Base-by-base conservation (phyloP, 1,139 yeast species). In the Debaryomycetaceae sp. region DNA sequence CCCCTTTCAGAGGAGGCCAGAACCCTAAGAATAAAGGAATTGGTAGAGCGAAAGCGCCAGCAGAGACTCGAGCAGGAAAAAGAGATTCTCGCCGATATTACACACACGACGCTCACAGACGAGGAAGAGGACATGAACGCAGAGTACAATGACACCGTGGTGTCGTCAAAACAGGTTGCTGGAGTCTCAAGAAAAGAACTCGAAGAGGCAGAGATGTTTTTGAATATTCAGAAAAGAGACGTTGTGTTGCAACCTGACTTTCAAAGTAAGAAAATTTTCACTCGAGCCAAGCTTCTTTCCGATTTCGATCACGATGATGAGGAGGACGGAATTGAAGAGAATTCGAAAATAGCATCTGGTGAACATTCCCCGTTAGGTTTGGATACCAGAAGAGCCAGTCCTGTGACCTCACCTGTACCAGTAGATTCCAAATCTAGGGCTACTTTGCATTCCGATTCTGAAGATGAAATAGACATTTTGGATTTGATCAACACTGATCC, bases 101-200 rank as follows among this genome's bases (percentile, higher is more conserved):
- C 72, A 1, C 65, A 56, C 40, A 60, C 63, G 0, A 56, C 77
- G 1, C 54, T 72, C 20, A 68, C 76, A 1, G 78, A 73, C 44
- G 78, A 72, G 49, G 78, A 73, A 47, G 55, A 67, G 22, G 78
- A 71, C 44, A 47, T 66, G 38, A 58, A 62, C 33, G 57, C 56
- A 8, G 62, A 54, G 14, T 49, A 55, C 6, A 54, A 56, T 42
- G 61, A 59, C 20, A 50, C 53, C 1, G 53, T 55, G 4, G 56
- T 55, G 7, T 49, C 60, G 2, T 53, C 60, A 2, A 44, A 47
- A 1, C 45, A 41, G 14, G 24, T 44, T 8, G 48, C 38, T 17
- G 58, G 51, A 5, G 31, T 47, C 36, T 53, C 66, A 9, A 49
- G 54, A 14, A 66, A 64, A 42, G 67, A 69, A 40, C 52, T 70